These are phyloP conservation scores for Saccharomyces hybrid DNA, from an alignment of 1,139 yeast species.

Conservation along the genomic window DNA sequence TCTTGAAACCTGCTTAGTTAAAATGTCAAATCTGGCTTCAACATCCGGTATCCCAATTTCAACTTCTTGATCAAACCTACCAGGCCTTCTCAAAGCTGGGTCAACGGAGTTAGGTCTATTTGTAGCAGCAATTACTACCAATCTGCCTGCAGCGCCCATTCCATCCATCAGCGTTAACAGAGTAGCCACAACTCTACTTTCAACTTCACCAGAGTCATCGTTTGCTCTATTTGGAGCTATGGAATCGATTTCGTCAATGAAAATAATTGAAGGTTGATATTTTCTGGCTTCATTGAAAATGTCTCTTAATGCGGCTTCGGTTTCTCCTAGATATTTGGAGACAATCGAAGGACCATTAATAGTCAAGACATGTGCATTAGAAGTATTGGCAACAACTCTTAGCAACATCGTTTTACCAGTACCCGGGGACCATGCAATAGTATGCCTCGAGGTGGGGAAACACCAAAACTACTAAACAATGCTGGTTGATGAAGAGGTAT, in stretches of 20 bases:
- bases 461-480: conserved; percentile 75
- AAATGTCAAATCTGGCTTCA: conserved; percentile 56
- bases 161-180: conserved; percentile 85
- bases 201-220: conserved; percentile 86
- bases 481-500: conserved; percentile 75
- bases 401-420: conserved; percentile 92
- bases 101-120: conserved; percentile 78
- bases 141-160: conserved; percentile 59
- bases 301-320: conserved; percentile 76
- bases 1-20: conserved; percentile 50
- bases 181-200: conserved; percentile 83
- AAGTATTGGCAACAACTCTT: conserved; percentile 67
- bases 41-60: conserved; percentile 75
- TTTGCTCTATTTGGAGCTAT: conserved; percentile 73
- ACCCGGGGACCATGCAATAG: conserved; percentile 91
- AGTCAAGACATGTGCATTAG: conserved; percentile 70
- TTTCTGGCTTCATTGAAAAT: conserved; percentile 75
- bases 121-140: conserved; percentile 76
- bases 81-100: conserved; percentile 84
- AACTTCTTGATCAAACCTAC: conserved; percentile 82
- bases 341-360: conserved; percentile 90
- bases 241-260: conserved; percentile 90
- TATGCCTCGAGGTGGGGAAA: conserved; percentile 84
- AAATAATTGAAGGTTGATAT: conserved; percentile 78
- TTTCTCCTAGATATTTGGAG: conserved; percentile 87